phyloP scores from a whole-genome alignment of 176 grass and related monocot genomes.

The Carex scoparia region DNA sequence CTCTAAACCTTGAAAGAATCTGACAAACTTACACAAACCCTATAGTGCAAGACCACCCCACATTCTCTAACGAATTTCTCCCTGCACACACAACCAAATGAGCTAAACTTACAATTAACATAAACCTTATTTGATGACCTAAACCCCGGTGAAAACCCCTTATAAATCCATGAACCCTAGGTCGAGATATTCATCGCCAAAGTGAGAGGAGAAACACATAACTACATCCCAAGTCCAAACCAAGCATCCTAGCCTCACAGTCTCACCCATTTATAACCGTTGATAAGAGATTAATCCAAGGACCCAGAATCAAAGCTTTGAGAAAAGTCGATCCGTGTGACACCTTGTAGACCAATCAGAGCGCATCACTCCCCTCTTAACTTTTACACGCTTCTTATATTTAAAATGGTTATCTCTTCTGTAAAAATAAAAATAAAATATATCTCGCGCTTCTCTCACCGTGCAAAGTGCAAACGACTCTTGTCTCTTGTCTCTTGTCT shows the following conservation, averaged over 20 bases:
- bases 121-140: slow-evolving; percentile 7
- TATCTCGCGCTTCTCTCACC: not conserved
- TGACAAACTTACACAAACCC: slow-evolving; percentile 11
- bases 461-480: not conserved
- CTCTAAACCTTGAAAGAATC: slow-evolving; percentile 20
- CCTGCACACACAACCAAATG: not conserved
- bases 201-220: slow-evolving; percentile 36
- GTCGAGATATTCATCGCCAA: slow-evolving; percentile 3
- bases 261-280: not conserved
- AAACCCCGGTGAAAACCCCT: not conserved
- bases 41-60: slow-evolving; percentile 25
- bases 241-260: slow-evolving; percentile 7
- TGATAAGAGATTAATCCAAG: slow-evolving; percentile 3
- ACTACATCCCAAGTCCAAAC: not conserved
- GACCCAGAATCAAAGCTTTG: not conserved
- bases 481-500: not conserved
- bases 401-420: slow-evolving; percentile 21
- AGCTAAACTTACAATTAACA: not conserved
- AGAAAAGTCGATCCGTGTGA: slow-evolving; percentile 38
- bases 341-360: slow-evolving; percentile 31
- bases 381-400: slow-evolving; percentile 28
- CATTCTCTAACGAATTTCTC: slow-evolving; percentile 33
- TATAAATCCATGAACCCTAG: not conserved
- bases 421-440: not conserved
- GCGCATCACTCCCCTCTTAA: not conserved